Base-by-base conservation (phyloP, 352 stramenopile genomes). In the Phytopythium helicoides region DNA sequence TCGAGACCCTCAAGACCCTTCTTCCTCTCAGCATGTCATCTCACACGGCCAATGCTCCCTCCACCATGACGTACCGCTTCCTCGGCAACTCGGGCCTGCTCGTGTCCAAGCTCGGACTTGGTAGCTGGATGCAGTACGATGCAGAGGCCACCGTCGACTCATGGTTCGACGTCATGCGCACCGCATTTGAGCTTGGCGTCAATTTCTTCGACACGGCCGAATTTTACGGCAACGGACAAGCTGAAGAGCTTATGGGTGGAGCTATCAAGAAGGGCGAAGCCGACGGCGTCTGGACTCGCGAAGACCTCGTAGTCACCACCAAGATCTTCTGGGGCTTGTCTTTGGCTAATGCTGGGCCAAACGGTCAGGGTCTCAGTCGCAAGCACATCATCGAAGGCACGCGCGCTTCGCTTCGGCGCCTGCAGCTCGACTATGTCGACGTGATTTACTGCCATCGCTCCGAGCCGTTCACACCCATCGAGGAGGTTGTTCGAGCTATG, bases 131-230 rank as follows among this genome's bases (percentile, higher is more conserved):
- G 52, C 57, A 68, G 18, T 55, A 59, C 36, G 66, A 69, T 38
- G 64, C 61, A 14, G 51, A 58, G 14, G 56, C 62, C 35, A 58
- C 62, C 21, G 25, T 39, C 11, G 49, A 60, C 35, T 16, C 22
- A 19, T 52, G 23, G 14, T 71, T 74, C 45, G 60, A 60, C 26
- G 36, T 76, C 36, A 60, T 76, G 28, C 52, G 57, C 23, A 37
- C 26, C 23, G 64, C 64, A 16, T 71, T 59, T 58, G 60, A 77
- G 44, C 56, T 54, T 34, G 73, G 71, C 25, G 64, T 85, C 52
- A 85, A 83, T 39, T 76, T 85, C 38, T 69, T 81, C 28, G 73
- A 83, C 49, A 70, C 54, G 11, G 73, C 72, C 3, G 72, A 76
- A 50, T 52, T 57, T 21, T 84, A 81, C 25, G 55, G 47, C 22